Evolutionary conservation across 441 rosid species (phyloP).

Genomic region (Francoa sonchifolia): DNA sequence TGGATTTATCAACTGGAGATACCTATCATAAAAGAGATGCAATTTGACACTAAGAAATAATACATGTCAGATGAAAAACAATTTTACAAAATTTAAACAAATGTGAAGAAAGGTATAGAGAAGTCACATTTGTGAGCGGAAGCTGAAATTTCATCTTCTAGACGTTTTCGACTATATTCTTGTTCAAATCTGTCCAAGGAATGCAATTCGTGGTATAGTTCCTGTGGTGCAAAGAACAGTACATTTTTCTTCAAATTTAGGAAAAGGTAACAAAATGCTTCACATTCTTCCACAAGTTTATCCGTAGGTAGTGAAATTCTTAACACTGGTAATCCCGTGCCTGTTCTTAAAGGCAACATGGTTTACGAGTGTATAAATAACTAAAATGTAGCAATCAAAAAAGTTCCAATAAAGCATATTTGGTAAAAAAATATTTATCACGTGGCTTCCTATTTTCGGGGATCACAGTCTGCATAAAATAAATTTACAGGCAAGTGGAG

Average conservation of each 20-base stretch:
- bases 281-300: too few relatives aligned
- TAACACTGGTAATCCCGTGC: too few relatives aligned
- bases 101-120: conserved; percentile 2
- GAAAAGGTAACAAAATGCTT: background rate
- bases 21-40: background rate
- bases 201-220: conserved; percentile 92
- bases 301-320: too few relatives aligned
- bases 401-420: too few relatives aligned
- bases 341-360: too few relatives aligned
- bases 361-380: too few relatives aligned
- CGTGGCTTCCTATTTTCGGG: too few relatives aligned
- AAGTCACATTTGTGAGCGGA: conserved; percentile 57
- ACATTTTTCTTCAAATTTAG: background rate
- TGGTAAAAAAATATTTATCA: too few relatives aligned
- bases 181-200: conserved; percentile 97
- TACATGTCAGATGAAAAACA: background rate
- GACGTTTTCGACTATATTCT: conserved; percentile 87
- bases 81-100: conserved; percentile 1
- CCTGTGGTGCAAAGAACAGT: conserved; percentile 36
- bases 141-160: conserved; percentile 73
- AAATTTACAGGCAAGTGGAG: background rate
- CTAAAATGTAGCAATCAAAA: too few relatives aligned
- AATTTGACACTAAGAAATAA: too few relatives aligned
- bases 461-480: background rate
- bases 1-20: background rate